Evolutionary conservation across 78 protist genomes (phyloP).

Genomic region (Bigelowiella natans): DNA sequence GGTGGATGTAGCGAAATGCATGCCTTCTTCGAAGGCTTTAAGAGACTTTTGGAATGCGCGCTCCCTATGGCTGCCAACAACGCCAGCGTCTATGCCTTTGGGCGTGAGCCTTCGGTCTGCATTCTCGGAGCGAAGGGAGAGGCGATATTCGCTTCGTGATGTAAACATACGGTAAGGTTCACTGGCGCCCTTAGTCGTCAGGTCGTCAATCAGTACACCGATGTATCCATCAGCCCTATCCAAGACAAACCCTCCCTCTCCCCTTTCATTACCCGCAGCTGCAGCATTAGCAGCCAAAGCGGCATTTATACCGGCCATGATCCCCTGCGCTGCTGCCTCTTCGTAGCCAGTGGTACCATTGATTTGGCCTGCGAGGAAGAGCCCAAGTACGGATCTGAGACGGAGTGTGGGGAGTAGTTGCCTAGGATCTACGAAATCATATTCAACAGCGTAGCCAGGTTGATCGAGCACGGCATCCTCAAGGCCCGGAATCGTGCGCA

Average conservation of each 20-base stretch:
- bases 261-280: neutral
- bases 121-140: slow-evolving; percentile 71
- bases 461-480: neutral
- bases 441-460: slow-evolving; percentile 52
- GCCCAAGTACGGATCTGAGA: slow-evolving; percentile 46
- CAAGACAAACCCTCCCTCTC: neutral
- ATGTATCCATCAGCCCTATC: neutral
- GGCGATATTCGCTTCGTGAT: slow-evolving; percentile 64
- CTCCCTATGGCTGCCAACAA: too few species aligned
- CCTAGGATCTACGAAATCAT: slow-evolving; percentile 74
- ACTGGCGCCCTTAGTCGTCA: slow-evolving; percentile 53
- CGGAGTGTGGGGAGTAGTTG: slow-evolving; percentile 51
- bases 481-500: neutral
- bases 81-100: neutral
- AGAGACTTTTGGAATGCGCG: too few species aligned
- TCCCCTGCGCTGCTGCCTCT: slow-evolving; percentile 68
- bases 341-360: slow-evolving; percentile 85
- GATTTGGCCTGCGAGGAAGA: slow-evolving; percentile 78
- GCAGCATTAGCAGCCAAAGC: slow-evolving; percentile 5
- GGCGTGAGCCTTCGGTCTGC: slow-evolving; percentile 68
- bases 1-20: too few species aligned
- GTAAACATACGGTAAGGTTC: slow-evolving; percentile 90
- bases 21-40: too few species aligned
- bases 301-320: slow-evolving; percentile 79
- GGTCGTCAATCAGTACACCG: slow-evolving; percentile 80